phyloP scores from a whole-genome alignment of 2,329 filamentous ascomycete species.

The Aspergillus sp. region DNA sequence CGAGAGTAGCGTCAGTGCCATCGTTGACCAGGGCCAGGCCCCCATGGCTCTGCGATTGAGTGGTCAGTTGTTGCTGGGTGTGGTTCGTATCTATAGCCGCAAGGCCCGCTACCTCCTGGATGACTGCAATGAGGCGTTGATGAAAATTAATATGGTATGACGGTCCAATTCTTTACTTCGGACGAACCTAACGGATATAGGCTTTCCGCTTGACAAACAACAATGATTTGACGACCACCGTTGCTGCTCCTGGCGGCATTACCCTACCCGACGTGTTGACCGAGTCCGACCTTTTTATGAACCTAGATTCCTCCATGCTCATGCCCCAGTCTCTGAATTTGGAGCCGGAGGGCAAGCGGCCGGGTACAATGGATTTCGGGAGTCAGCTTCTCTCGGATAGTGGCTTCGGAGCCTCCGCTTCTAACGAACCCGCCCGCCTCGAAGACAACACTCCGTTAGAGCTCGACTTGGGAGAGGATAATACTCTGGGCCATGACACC shows the following conservation, averaged over 20 bases:
- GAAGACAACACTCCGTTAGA: constrained; percentile 66
- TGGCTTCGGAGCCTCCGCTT: constrained; percentile 35
- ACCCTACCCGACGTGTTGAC: constrained; percentile 88
- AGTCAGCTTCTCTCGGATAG: constrained; percentile 73
- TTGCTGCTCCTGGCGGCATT: constrained; percentile 72
- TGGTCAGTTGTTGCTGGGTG: constrained; percentile 86
- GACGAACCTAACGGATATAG: constrained; percentile 37
- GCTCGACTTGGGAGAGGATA: constrained; percentile 57
- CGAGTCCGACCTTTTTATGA: constrained; percentile 82
- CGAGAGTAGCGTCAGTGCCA: constrained; percentile 86
- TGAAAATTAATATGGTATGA: constrained; percentile 96
- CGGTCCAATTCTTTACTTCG: background rate
- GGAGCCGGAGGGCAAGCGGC: constrained; percentile 27
- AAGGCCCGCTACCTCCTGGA: constrained; percentile 95
- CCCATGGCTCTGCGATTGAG: constrained; percentile 91
- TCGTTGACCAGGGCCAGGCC: constrained; percentile 84
- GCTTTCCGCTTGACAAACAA: constrained; percentile 91
- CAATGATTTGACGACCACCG: constrained; percentile 81
- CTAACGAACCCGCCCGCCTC: constrained; percentile 43
- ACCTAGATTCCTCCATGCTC: constrained; percentile 71
- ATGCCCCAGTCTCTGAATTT: constrained; percentile 59
- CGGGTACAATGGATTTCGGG: constrained; percentile 44
- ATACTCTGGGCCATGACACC: constrained; percentile 52
- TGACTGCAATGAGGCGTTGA: constrained; percentile 92
- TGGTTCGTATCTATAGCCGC: constrained; percentile 93